Evolutionary conservation across 1,139 yeast species (phyloP).

Genomic region (Zygoascus sp.): DNA sequence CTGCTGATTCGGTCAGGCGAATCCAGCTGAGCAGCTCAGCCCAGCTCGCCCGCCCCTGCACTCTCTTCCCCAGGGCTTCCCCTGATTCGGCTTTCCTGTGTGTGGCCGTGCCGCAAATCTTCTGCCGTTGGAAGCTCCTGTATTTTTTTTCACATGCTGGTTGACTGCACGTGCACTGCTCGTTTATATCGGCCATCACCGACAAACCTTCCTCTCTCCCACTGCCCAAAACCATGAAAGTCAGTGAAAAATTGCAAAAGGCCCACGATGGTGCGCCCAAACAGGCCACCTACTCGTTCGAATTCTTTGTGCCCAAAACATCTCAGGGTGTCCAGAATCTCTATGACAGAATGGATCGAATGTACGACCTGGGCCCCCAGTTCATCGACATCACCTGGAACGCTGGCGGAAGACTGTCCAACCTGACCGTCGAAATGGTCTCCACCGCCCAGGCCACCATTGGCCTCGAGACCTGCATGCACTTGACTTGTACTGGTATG

Average conservation of each 20-base stretch:
- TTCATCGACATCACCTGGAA: slow-evolving; percentile 97
- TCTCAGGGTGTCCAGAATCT: slow-evolving; percentile 94
- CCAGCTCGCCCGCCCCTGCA: too few species aligned
- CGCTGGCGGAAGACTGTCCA: slow-evolving; percentile 87
- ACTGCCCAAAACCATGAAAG: slow-evolving; percentile 33
- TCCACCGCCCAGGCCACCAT: slow-evolving; percentile 87
- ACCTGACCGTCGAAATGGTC: slow-evolving; percentile 83
- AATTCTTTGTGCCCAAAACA: slow-evolving; percentile 97
- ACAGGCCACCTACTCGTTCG: slow-evolving; percentile 79
- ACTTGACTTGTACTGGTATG: slow-evolving; percentile 96
- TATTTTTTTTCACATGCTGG: slow-evolving; percentile 4
- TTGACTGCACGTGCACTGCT: slow-evolving; percentile 7
- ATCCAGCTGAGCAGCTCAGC: too few species aligned
- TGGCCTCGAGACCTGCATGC: slow-evolving; percentile 97
- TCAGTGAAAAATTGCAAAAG: slow-evolving; percentile 38
- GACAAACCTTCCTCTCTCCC: background rate
- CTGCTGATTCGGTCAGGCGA: too few species aligned
- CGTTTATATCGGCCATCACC: background rate
- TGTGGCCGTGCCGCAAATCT: too few species aligned
- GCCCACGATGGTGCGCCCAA: slow-evolving; percentile 27
- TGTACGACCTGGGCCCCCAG: slow-evolving; percentile 88
- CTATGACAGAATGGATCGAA: slow-evolving; percentile 95
- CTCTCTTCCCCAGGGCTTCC: too few species aligned
- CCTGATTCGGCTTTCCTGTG: background rate
- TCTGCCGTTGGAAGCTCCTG: background rate